phyloP scores from a whole-genome alignment of 768 basidiomycete species.

The Tephrocybe rancida region DNA sequence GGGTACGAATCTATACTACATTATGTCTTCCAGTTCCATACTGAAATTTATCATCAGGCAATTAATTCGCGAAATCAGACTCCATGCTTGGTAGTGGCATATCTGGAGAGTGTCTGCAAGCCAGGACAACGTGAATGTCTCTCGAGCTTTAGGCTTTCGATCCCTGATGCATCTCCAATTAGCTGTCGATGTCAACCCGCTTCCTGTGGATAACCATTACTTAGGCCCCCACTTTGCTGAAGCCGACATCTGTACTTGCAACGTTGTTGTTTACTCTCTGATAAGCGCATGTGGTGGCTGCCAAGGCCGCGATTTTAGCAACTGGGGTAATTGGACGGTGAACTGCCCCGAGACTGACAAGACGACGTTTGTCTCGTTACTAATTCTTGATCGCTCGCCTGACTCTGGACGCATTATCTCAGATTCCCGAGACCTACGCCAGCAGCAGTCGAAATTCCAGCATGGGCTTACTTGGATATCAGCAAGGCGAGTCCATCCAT shows the following conservation, averaged over 20 bases:
- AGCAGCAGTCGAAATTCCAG: slow-evolving; percentile 42
- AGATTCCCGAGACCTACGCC: slow-evolving; percentile 53
- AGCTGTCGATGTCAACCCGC: slow-evolving; percentile 41
- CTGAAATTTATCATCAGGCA: slow-evolving; percentile 25
- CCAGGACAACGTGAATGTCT: slow-evolving; percentile 30
- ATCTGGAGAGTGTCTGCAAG: slow-evolving; percentile 45
- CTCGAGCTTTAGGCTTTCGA: slow-evolving; percentile 3
- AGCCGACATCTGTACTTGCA: slow-evolving; percentile 53
- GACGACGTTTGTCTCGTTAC: slow-evolving; percentile 26
- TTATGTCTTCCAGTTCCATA: neutral
- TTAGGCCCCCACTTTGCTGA: slow-evolving; percentile 34
- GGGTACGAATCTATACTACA: slow-evolving; percentile 27
- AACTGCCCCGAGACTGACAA: slow-evolving; percentile 37
- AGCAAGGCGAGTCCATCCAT: slow-evolving; percentile 29
- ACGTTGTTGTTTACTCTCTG: slow-evolving; percentile 56
- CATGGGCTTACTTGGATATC: slow-evolving; percentile 62
- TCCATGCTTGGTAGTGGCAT: slow-evolving; percentile 53
- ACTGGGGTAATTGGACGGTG: slow-evolving; percentile 38
- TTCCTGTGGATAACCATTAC: slow-evolving; percentile 44
- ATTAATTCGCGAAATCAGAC: slow-evolving; percentile 45
- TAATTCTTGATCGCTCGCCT: neutral
- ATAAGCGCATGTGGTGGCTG: slow-evolving; percentile 64
- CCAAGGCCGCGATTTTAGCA: slow-evolving; percentile 45
- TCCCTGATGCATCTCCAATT: neutral
- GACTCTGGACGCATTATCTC: neutral